Conservation (phyloP, 257 asterid species). For the Capsicum rhomboideum region DNA sequence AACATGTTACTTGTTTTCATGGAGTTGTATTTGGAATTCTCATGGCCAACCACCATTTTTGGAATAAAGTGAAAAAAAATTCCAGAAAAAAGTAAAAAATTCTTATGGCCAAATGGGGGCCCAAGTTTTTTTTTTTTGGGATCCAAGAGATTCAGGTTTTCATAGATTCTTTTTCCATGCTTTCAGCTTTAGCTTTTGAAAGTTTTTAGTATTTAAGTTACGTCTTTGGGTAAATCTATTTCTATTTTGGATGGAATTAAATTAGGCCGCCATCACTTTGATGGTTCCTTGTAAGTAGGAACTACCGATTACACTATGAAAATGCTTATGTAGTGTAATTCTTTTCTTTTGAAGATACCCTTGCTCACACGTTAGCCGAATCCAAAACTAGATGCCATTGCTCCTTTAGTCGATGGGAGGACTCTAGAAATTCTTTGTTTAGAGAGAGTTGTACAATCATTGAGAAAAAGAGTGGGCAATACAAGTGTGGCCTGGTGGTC, state of each 20-base stretch:
- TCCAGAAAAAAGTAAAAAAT: too few species aligned
- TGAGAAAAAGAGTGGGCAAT: too few species aligned
- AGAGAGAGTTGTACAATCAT: neutral
- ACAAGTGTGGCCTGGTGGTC: neutral
- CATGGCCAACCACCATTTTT: too few species aligned
- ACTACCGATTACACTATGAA: neutral
- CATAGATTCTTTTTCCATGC: neutral
- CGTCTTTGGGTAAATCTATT: neutral
- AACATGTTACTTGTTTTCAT: too few species aligned
- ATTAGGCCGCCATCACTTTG: neutral
- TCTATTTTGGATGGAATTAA: neutral
- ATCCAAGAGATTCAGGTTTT: neutral
- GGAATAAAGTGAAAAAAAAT: too few species aligned
- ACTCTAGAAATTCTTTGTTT: neutral
- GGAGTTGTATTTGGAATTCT: too few species aligned
- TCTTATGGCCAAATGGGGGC: too few species aligned
- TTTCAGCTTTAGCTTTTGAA: neutral
- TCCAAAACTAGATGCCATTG: neutral
- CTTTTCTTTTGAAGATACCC: neutral
- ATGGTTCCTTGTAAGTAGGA: neutral
- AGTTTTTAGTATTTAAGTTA: neutral
- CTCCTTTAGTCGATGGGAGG: neutral
- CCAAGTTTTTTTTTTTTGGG: neutral
- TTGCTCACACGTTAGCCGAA: neutral
- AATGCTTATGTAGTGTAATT: neutral